Percentiles rank a stretch among this genome's conserved stretches.
These are phyloP conservation scores for Pluteus cervinus DNA, from an alignment of 768 basidiomycete species.

Conservation along the genomic window DNA sequence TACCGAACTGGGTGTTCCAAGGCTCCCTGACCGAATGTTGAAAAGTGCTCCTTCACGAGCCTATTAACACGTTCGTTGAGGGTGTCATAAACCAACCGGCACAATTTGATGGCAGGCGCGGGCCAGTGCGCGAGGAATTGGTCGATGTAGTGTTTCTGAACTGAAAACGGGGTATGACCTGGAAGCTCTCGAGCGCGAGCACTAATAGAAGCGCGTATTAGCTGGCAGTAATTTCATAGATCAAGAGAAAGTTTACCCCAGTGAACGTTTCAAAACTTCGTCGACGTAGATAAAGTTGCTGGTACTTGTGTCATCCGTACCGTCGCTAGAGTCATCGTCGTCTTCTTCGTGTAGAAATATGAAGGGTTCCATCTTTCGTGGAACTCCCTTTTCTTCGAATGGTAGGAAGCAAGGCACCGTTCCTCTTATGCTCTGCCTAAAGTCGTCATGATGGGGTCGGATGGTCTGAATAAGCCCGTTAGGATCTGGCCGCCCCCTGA, in stretches of 20 bases:
- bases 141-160: slow-evolving; percentile 45
- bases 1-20: slow-evolving; percentile 42
- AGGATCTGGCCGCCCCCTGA: slow-evolving; percentile 48
- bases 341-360: slow-evolving; percentile 17
- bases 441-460: slow-evolving; percentile 38
- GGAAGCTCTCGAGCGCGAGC: slow-evolving; percentile 69
- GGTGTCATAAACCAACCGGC: slow-evolving; percentile 28
- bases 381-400: slow-evolving; percentile 19
- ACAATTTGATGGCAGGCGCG: slow-evolving; percentile 39
- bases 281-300: slow-evolving; percentile 24
- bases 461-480: slow-evolving; percentile 54
- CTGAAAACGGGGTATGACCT: slow-evolving; percentile 58
- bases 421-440: slow-evolving; percentile 37
- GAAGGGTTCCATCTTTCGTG: slow-evolving; percentile 7
- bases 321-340: slow-evolving; percentile 12
- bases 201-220: slow-evolving; percentile 24
- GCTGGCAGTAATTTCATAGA: not conserved
- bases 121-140: slow-evolving; percentile 42
- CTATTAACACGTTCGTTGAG: slow-evolving; percentile 32
- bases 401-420: slow-evolving; percentile 60
- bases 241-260: slow-evolving; percentile 26
- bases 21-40: slow-evolving; percentile 42
- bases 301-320: not conserved
- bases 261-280: slow-evolving; percentile 42
- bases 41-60: slow-evolving; percentile 46